These are phyloP conservation scores for Ascochyta koolunga DNA, from an alignment of 2,329 filamentous ascomycete species.

Conservation along the genomic window DNA sequence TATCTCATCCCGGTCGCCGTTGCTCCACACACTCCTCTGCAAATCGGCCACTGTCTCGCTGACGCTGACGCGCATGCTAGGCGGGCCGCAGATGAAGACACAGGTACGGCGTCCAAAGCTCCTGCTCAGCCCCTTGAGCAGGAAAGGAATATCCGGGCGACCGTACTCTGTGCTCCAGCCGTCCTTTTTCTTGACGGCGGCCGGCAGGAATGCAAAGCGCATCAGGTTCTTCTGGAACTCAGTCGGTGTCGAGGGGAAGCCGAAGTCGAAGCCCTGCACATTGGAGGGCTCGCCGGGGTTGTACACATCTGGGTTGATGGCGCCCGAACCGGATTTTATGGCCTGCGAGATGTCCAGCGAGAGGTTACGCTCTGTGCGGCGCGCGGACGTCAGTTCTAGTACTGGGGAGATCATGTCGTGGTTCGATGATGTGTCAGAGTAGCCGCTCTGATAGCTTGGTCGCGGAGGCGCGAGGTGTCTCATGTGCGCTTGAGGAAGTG, in stretches of 20 bases:
- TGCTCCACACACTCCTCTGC: conserved; percentile 82
- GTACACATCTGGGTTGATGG: conserved; percentile 54
- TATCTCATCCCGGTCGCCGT: conserved; percentile 82
- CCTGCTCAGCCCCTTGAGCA: conserved; percentile 83
- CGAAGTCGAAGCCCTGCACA: conserved; percentile 56
- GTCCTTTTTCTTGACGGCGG: conserved; percentile 60
- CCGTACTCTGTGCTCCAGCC: conserved; percentile 95
- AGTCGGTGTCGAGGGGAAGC: conserved; percentile 82
- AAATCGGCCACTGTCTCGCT: conserved; percentile 82
- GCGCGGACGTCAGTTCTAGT: conserved; percentile 44
- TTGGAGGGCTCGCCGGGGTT: conserved; percentile 19
- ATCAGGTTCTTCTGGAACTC: conserved; percentile 89
- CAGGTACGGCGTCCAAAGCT: conserved; percentile 81
- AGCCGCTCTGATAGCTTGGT: conserved; percentile 26
- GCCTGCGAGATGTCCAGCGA: conserved; percentile 53
- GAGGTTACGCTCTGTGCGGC: conserved; percentile 51
- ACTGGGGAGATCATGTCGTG: conserved; percentile 37
- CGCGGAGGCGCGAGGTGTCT: conserved; percentile 52
- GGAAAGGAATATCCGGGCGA: conserved; percentile 83
- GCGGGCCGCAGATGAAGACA: conserved; percentile 91
- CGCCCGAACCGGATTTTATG: conserved; percentile 36
- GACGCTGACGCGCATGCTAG: conserved; percentile 85
- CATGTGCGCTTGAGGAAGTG: conserved; percentile 67
- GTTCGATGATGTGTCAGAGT: conserved; percentile 28
- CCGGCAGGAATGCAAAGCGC: conserved; percentile 81